Base-by-base conservation (phyloP, 1,284 basidiomycete genomes). In the Phlebopus sp. region DNA sequence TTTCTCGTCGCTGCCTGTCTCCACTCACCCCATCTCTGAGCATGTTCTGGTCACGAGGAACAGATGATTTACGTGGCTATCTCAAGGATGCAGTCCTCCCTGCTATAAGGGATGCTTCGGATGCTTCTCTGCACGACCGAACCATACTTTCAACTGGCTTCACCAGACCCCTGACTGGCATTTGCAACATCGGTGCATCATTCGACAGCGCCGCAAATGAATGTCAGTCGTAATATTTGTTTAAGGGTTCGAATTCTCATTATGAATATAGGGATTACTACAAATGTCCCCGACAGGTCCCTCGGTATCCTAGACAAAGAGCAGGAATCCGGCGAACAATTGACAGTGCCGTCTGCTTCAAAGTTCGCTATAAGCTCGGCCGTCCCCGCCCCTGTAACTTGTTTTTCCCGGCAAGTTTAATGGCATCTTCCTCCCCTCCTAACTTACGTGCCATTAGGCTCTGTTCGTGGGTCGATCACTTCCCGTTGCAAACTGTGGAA, bases 401-500 rank as follows among this genome's bases (percentile, higher is more conserved):
- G 68, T 18, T 61, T 65, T n/a, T 60, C 62, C 45, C 57, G 67
- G 63, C 66, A 38, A 31, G 52, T 36, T 40, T 41, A 43, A 21
- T 9, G 40, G 32, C 37, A 40, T 42, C 34, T n/a, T 3, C 8
- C 23, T 15, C 42, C n/a, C 36, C 11, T 25, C 13, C 36, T 25
- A 7, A 34, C 38, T 37, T 32, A 50, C 25, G 17, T 1, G 31
- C 23, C 7, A 32, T 42, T 38, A 77, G 74, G 25, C 55, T 73
- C 7, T 58, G 59, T 37, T 52, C 57, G 21, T 78, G 75, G 75
- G 54, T 78, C 31, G 58, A 62, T 37, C 60, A 67, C 37, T 69
- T 69, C 31, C 75, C 76, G 5, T 49, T 78, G 37, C 63, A 63
- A 51, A 77, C 76, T 0, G 63, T 64, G 2, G 68, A 75, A 44